Base-by-base conservation (phyloP, 1,284 basidiomycete species). In the Cutaneotrichosporon curvatum region DNA sequence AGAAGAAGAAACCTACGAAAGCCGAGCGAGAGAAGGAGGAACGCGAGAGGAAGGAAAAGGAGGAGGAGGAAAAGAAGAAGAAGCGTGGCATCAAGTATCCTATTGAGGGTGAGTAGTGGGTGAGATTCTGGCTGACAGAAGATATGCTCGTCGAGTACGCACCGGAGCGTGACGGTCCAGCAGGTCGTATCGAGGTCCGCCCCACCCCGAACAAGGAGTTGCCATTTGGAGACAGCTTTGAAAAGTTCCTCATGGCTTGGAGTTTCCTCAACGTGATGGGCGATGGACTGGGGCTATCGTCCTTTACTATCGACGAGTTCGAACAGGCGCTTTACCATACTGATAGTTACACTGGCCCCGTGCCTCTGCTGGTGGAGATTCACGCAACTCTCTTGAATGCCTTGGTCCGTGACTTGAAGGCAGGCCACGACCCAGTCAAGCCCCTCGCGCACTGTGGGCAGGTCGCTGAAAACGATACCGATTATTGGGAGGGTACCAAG, bases 221-320 rank as follows among this genome's bases (percentile, higher is more conserved):
- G 39, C 88, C 89, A 0, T 90, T 91, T 62, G 83, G 83, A 4
- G 80, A 80, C 9, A 75, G 80, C 7, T 92, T 95, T 56, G 91
- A 95, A 65, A 74, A 78, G 16, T 88, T 96, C 69, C 71, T 97
- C 37, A 82, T 85, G 78, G 75, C 81, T 16, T 98, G 91, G 88
- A 90, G 87, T 68, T 95, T 95, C 69, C 73, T 97, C 56, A 83
- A 87, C 49, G 83, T 90, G 45, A 89, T 90, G 70, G 88, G 90
- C 87, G 83, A 86, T 77, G 83, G 91, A 2, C 76, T 98, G 14
- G 81, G 84, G 53, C 73, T 98, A 10, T 94, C 92, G n/a, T 75
- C 83, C 10, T 89, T 97, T 67, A 85, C 89, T 0, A 76, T 97
- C 59, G 95, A 98, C 67, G 95, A 97, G 60, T 89, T 86, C 63